A percentile compares a stretch with the other conserved stretches of the same genome.
Conservation (phyloP, 2,329 filamentous ascomycete species). For the Dichotomopilus funicola region DNA sequence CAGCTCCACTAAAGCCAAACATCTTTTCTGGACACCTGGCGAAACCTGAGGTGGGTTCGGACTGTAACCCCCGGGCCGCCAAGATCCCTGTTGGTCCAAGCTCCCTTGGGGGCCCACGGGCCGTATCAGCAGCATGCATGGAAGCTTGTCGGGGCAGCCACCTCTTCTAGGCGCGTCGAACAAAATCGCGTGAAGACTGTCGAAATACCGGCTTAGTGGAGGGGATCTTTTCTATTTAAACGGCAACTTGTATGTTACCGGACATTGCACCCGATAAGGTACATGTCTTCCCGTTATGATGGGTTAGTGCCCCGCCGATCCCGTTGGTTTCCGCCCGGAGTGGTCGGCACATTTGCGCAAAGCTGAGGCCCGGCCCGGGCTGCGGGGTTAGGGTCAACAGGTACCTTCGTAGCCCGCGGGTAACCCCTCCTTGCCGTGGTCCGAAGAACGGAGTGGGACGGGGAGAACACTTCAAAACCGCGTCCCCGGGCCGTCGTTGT, state of each 20-base stretch:
- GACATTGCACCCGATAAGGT: too few relatives aligned
- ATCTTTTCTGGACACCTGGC: constrained; percentile 18
- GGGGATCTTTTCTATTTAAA: too few relatives aligned
- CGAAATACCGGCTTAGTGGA: too few relatives aligned
- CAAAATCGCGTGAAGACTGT: too few relatives aligned
- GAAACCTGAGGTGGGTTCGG: not conserved
- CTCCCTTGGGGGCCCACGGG: not conserved
- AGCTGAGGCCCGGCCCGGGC: constrained; percentile 8
- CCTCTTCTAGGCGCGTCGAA: too few relatives aligned
- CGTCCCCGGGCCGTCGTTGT: not conserved
- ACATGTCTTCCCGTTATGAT: too few relatives aligned
- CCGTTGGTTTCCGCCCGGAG: not conserved
- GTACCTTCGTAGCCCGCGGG: not conserved
- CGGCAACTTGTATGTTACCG: too few relatives aligned
- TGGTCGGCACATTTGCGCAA: not conserved
- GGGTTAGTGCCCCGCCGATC: too few relatives aligned
- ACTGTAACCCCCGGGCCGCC: not conserved
- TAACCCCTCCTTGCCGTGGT: constrained; percentile 13
- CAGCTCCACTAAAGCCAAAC: not conserved
- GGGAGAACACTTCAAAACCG: constrained; percentile 7
- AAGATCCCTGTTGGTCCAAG: constrained; percentile 1
- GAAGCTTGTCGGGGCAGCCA: too few relatives aligned
- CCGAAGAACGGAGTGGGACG: constrained; percentile 24
- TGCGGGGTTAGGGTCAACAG: constrained; percentile 16
- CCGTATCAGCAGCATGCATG: not conserved